Evolutionary conservation across 2,329 filamentous ascomycete species (phyloP).

Genomic region (Trichoderma lentiforme): DNA sequence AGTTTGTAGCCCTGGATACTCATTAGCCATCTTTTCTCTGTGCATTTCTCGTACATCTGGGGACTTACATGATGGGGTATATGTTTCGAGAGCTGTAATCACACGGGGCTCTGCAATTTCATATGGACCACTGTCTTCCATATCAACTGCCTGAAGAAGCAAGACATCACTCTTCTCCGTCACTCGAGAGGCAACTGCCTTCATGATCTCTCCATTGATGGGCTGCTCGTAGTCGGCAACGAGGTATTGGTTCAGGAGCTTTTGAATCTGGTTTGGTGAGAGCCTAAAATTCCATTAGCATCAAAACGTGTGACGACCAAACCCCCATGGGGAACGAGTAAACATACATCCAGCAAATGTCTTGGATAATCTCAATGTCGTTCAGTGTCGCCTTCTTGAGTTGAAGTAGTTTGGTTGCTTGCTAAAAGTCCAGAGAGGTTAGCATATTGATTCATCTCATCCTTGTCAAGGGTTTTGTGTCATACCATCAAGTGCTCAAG

Average conservation of each 20-base stretch:
- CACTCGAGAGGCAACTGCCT: constrained; percentile 92
- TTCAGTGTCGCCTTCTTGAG: constrained; percentile 98
- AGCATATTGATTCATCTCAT: neutral
- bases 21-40: neutral
- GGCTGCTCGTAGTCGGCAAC: constrained; percentile 99
- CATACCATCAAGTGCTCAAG: constrained; percentile 93
- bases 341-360: constrained; percentile 99
- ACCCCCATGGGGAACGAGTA: no score
- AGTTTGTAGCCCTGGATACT: constrained; percentile 83
- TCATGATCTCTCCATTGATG: constrained; percentile 99
- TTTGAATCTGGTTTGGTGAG: constrained; percentile 98
- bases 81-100: constrained; percentile 95
- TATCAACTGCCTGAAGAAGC: constrained; percentile 89
- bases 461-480: neutral
- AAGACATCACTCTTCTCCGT: constrained; percentile 98
- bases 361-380: constrained; percentile 99
- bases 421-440: constrained; percentile 47
- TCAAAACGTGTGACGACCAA: neutral
- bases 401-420: constrained; percentile 97
- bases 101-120: constrained; percentile 96
- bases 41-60: neutral
- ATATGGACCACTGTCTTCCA: constrained; percentile 98
- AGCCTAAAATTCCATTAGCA: constrained; percentile 55
- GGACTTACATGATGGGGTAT: constrained; percentile 88
- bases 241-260: constrained; percentile 96